Conservation (phyloP, 1,284 basidiomycete genomes). For the Heliocybe sulcata region DNA sequence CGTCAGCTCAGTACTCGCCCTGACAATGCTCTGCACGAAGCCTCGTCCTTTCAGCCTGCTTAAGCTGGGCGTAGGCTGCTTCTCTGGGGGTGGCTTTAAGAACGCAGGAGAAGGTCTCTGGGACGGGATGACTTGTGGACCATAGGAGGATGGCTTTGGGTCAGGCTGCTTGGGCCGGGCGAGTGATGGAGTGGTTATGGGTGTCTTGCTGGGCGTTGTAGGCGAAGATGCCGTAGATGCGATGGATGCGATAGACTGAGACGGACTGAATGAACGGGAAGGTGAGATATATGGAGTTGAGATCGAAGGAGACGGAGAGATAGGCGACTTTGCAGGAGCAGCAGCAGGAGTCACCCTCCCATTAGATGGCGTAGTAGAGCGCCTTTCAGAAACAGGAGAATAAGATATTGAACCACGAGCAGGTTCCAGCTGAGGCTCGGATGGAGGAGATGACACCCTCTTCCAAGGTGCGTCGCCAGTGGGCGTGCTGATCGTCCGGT, state of each 20-base stretch:
- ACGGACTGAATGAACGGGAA: conserved; percentile 26
- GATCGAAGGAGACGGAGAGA: conserved; percentile 11
- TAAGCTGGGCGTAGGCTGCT: conserved; percentile 73
- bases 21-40: conserved; percentile 75
- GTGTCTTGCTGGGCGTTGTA: conserved; percentile 27
- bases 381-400: conserved; percentile 9
- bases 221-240: conserved; percentile 22
- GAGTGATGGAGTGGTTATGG: conserved; percentile 36
- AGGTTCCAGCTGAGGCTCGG: conserved; percentile 7
- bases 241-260: conserved; percentile 20
- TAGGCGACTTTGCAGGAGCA: conserved; percentile 15
- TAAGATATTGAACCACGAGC: conserved; percentile 11
- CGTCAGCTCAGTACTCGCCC: conserved; percentile 48
- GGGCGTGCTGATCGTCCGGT: conserved; percentile 29
- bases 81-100: conserved; percentile 43
- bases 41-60: conserved; percentile 76
- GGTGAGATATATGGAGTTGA: conserved; percentile 11
- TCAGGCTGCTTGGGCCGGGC: conserved; percentile 49
- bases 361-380: not conserved
- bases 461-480: conserved; percentile 8
- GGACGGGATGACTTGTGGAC: conserved; percentile 39
- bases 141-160: conserved; percentile 30
- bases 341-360: conserved; percentile 11
- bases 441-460: conserved; percentile 4
- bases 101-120: conserved; percentile 49